phyloP scores from a whole-genome alignment of 305 asterid genomes.

The Caryopteris hybrid region DNA sequence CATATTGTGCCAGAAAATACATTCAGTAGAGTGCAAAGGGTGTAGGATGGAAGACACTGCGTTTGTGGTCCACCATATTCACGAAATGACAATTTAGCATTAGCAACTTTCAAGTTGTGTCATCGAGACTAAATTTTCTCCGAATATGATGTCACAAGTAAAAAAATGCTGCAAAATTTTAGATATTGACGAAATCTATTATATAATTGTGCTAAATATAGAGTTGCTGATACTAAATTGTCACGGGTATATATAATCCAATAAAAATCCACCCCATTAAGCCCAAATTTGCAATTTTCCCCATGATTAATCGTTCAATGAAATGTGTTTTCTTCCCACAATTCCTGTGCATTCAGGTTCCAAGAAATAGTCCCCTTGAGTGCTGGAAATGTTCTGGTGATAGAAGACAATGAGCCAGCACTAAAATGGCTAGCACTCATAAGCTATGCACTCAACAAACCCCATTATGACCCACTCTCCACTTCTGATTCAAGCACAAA shows the following conservation, averaged over 20 bases:
- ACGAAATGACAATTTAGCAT: background rate
- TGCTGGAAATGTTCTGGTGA: slow-evolving; percentile 81
- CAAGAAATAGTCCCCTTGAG: slow-evolving; percentile 89
- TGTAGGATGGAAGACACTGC: no score
- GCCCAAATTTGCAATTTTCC: background rate
- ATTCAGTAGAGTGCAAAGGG: no score
- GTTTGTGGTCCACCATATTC: background rate
- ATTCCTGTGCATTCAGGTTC: slow-evolving; percentile 43
- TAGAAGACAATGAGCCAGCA: slow-evolving; percentile 91
- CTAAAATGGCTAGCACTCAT: slow-evolving; percentile 81
- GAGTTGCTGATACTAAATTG: background rate
- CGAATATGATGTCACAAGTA: no score
- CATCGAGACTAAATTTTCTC: no score
- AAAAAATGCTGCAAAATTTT: no score
- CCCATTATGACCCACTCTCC: slow-evolving; percentile 35
- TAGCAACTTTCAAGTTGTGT: background rate
- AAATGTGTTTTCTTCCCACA: background rate
- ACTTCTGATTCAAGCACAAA: slow-evolving; percentile 17
- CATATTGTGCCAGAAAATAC: no score
- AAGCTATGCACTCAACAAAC: slow-evolving; percentile 75
- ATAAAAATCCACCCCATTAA: no score
- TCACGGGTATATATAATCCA: no score
- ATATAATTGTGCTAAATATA: background rate
- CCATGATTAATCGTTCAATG: no score
- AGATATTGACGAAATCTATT: no score